Conservation (phyloP, 2,329 filamentous ascomycete species). For the Parastagonospora avenae region DNA sequence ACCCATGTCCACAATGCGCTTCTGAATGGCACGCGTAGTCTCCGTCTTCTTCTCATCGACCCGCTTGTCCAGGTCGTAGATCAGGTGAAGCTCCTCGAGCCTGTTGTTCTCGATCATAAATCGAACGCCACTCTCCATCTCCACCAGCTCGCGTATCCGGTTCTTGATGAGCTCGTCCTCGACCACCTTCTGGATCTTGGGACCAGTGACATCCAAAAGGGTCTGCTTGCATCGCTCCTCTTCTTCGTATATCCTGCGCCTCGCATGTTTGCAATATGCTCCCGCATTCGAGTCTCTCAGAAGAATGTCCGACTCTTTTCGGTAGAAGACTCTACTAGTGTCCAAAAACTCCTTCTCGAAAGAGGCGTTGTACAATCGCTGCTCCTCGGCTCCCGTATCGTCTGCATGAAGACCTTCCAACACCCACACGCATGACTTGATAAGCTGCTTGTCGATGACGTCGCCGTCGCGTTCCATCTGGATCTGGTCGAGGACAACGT, state of each 20-base stretch:
- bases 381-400: slow-evolving; percentile 74
- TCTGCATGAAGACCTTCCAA: slow-evolving; percentile 86
- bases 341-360: slow-evolving; percentile 82
- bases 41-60: slow-evolving; percentile 76
- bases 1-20: slow-evolving; percentile 78
- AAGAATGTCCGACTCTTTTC: slow-evolving; percentile 72
- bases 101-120: slow-evolving; percentile 93
- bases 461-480: slow-evolving; percentile 91
- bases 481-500: slow-evolving; percentile 87
- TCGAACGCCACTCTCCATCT: slow-evolving; percentile 83
- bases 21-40: slow-evolving; percentile 72
- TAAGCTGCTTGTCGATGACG: slow-evolving; percentile 79
- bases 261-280: slow-evolving; percentile 78
- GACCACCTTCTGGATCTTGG: slow-evolving; percentile 76
- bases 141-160: slow-evolving; percentile 80
- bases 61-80: slow-evolving; percentile 78
- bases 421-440: slow-evolving; percentile 87
- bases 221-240: slow-evolving; percentile 81
- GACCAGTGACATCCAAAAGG: slow-evolving; percentile 72
- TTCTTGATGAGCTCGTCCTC: slow-evolving; percentile 79
- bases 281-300: slow-evolving; percentile 80
- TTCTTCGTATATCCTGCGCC: slow-evolving; percentile 78
- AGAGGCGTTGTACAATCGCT: slow-evolving; percentile 80
- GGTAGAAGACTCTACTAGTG: slow-evolving; percentile 76
- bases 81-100: slow-evolving; percentile 74